Conservation (phyloP, 2,329 filamentous ascomycete genomes). For the Capronia epimyces region DNA sequence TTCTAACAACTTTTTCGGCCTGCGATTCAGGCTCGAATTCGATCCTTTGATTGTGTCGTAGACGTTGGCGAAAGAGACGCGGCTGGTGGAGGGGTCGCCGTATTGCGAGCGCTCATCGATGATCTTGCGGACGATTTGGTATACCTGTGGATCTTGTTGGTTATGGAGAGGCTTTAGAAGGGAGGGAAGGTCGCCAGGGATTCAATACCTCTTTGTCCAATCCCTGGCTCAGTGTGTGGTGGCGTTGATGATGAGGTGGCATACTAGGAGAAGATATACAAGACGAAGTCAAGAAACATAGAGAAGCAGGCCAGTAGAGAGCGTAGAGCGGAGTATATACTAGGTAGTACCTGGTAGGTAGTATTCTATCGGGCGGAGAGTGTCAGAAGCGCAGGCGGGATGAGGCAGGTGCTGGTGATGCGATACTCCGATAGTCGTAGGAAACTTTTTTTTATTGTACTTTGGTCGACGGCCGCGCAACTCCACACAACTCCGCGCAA, state of each 20-base stretch:
- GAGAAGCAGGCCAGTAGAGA: too few relatives aligned
- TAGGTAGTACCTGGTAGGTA: too few relatives aligned
- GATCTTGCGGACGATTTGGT: constrained; percentile 72
- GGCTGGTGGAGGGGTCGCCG: constrained; percentile 37
- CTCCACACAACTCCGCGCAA: too few relatives aligned
- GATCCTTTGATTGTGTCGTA: constrained; percentile 78
- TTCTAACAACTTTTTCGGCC: constrained; percentile 74
- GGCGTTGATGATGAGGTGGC: constrained; percentile 37
- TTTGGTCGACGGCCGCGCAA: too few relatives aligned
- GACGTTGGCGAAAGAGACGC: constrained; percentile 55
- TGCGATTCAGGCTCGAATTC: constrained; percentile 78
- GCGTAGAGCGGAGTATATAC: too few relatives aligned
- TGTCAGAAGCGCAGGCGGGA: too few relatives aligned
- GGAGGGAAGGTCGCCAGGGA: not conserved
- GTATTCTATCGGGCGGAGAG: too few relatives aligned
- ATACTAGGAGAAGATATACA: too few relatives aligned
- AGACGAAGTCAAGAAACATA: too few relatives aligned
- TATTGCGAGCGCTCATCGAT: constrained; percentile 58
- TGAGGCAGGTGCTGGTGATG: too few relatives aligned
- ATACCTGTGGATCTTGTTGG: constrained; percentile 48
- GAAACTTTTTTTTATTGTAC: too few relatives aligned
- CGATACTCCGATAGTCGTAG: too few relatives aligned
- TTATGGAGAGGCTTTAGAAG: not conserved
- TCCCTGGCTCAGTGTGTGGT: constrained; percentile 48
- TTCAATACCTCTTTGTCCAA: constrained; percentile 57